Evolutionary conservation across 2,329 filamentous ascomycete genomes (phyloP).

Genomic region (Ascochyta clinopodiicola): DNA sequence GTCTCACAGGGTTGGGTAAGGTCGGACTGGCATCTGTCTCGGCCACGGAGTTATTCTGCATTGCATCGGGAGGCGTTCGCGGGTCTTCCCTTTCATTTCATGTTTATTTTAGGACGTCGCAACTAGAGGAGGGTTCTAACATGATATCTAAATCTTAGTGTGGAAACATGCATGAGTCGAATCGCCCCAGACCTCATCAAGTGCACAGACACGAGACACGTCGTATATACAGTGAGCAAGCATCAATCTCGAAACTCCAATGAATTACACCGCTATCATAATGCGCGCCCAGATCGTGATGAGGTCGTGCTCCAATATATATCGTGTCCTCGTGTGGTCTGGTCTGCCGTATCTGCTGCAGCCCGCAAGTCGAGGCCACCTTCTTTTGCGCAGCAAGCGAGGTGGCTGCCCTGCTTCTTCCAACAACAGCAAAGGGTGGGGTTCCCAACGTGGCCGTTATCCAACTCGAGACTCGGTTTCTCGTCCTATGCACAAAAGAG

Average conservation of each 20-base stretch:
- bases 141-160: not conserved
- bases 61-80: constrained; percentile 29
- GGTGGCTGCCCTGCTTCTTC: not conserved
- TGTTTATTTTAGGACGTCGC: not conserved
- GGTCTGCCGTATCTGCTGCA: constrained; percentile 12
- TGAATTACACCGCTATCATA: constrained; percentile 12
- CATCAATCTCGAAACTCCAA: constrained; percentile 13
- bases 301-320: constrained; percentile 7
- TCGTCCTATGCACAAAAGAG: constrained; percentile 1
- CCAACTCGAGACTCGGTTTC: constrained; percentile 8
- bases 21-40: constrained; percentile 3
- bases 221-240: not conserved
- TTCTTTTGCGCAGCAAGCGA: constrained; percentile 2
- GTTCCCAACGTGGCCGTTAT: constrained; percentile 4
- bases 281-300: constrained; percentile 8
- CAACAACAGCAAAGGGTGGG: not conserved
- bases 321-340: not conserved
- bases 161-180: not conserved
- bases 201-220: not conserved
- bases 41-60: constrained; percentile 16
- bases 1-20: constrained; percentile 12
- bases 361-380: not conserved
- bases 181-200: not conserved
- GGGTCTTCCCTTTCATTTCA: not conserved
- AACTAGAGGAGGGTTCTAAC: constrained; percentile 2